A percentile compares a stretch with the other conserved stretches of the same genome.
Evolutionary conservation across 345 rosid species (phyloP).

Genomic region (Moricandia arvensis): DNA sequence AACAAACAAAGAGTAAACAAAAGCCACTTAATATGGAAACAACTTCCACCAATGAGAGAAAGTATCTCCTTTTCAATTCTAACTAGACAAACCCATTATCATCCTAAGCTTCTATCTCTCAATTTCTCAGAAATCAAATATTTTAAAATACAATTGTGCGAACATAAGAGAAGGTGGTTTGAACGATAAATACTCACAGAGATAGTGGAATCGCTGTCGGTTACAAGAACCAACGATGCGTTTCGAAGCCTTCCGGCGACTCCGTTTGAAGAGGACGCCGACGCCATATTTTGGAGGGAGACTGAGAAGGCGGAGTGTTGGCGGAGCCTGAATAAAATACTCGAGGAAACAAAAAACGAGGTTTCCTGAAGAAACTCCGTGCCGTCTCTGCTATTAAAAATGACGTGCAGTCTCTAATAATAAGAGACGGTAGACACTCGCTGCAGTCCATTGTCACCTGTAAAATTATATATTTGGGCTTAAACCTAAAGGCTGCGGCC

Average conservation of each 20-base stretch:
- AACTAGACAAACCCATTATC: not conserved
- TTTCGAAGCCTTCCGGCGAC: constrained; percentile 48
- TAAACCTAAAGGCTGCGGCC: not conserved
- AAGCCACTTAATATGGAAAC: not conserved
- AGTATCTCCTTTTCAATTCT: not conserved
- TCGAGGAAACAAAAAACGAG: not conserved
- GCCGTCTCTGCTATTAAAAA: not conserved
- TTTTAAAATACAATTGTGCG: not conserved
- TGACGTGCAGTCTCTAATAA: not conserved
- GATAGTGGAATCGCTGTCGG: constrained; percentile 54
- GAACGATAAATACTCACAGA: constrained; percentile 44
- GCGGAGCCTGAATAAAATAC: not conserved
- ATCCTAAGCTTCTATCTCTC: not conserved
- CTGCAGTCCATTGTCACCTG: not conserved
- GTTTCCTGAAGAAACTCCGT: constrained; percentile 6
- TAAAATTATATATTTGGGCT: not conserved
- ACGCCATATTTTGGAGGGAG: constrained; percentile 44
- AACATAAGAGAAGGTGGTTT: not conserved
- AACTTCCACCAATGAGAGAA: not conserved
- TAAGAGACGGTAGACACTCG: not conserved
- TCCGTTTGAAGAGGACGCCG: constrained; percentile 45
- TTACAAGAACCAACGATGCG: constrained; percentile 47
- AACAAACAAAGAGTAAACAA: constrained; percentile 14
- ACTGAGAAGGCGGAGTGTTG: not conserved
- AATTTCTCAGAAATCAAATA: constrained; percentile 4